phyloP scores from a whole-genome alignment of 2,329 filamentous ascomycete species.

The Colletotrichum karsti region DNA sequence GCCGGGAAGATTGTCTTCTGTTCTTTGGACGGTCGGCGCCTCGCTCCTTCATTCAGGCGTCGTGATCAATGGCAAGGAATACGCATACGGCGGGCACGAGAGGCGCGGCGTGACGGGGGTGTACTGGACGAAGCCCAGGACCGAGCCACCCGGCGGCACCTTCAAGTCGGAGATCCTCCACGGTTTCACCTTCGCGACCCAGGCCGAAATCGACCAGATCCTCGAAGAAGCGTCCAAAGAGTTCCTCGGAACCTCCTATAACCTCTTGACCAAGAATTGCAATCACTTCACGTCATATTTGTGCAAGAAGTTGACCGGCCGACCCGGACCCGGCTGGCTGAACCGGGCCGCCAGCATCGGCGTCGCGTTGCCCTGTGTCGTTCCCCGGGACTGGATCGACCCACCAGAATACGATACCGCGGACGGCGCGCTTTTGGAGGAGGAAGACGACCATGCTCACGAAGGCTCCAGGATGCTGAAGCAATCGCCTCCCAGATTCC shows the following conservation, averaged over 20 bases:
- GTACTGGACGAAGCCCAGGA: slow-evolving; percentile 80
- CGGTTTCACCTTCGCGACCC: slow-evolving; percentile 77
- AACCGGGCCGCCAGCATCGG: slow-evolving; percentile 88
- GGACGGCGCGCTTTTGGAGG: slow-evolving; percentile 74
- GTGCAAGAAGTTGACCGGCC: slow-evolving; percentile 76
- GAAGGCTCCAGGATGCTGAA: slow-evolving; percentile 69
- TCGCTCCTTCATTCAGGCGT: slow-evolving; percentile 85
- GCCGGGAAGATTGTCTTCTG: slow-evolving; percentile 77
- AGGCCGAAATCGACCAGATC: slow-evolving; percentile 75
- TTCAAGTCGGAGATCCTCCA: slow-evolving; percentile 81
- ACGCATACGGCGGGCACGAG: slow-evolving; percentile 86
- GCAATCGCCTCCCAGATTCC: slow-evolving; percentile 36
- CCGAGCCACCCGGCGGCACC: slow-evolving; percentile 79
- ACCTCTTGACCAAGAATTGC: slow-evolving; percentile 85
- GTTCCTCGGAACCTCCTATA: slow-evolving; percentile 81
- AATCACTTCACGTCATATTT: slow-evolving; percentile 88
- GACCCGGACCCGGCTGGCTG: slow-evolving; percentile 76
- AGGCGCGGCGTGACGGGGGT: slow-evolving; percentile 77
- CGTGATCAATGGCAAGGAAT: slow-evolving; percentile 82
- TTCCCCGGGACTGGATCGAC: slow-evolving; percentile 83
- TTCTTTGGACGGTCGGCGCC: slow-evolving; percentile 81
- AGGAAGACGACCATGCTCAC: slow-evolving; percentile 56
- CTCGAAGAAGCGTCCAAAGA: slow-evolving; percentile 74
- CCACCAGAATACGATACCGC: slow-evolving; percentile 79
- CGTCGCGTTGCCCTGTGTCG: slow-evolving; percentile 81